A percentile compares a stretch with the other conserved stretches of the same genome.
Evolutionary conservation across 2,329 filamentous ascomycete species (phyloP).

Genomic region (Karstenula rhodostoma): DNA sequence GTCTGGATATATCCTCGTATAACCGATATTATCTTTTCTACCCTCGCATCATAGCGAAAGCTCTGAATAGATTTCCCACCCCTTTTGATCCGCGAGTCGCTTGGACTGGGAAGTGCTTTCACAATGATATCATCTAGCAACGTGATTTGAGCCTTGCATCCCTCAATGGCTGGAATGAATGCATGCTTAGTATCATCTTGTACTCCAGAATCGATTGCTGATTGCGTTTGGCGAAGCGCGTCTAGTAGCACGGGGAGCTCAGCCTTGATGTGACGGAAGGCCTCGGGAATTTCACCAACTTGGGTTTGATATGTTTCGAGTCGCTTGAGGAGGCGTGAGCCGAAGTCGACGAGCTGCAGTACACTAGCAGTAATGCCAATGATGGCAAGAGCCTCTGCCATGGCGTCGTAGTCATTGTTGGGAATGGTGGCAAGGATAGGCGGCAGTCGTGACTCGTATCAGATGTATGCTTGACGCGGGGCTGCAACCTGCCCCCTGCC

Average conservation of each 20-base stretch:
- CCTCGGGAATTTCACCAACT: conserved; percentile 16
- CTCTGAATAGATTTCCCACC: conserved; percentile 21
- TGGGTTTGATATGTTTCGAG: conserved; percentile 17
- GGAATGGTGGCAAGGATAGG: no score
- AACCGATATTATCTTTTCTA: conserved; percentile 18
- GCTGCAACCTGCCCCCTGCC: no score
- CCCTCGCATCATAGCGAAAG: conserved; percentile 20
- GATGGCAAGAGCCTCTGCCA: conserved; percentile 20
- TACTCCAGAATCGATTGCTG: conserved; percentile 11
- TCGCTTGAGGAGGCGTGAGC: conserved; percentile 14
- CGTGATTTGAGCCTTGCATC: conserved; percentile 17
- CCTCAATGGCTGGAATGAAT: conserved; percentile 18
- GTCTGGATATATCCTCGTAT: conserved; percentile 18
- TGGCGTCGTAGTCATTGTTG: not conserved
- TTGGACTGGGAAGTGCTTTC: conserved; percentile 16
- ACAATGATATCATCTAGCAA: conserved; percentile 16
- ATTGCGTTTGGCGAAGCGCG: conserved; percentile 17
- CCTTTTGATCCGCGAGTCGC: conserved; percentile 15
- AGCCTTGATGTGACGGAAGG: conserved; percentile 31
- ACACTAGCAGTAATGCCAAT: conserved; percentile 18
- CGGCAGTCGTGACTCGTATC: no score
- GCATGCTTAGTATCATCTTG: conserved; percentile 13
- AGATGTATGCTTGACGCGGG: no score
- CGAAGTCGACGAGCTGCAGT: conserved; percentile 16
- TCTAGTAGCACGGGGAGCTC: conserved; percentile 22